Percentiles rank a stretch among this genome's conserved stretches.
Evolutionary conservation across 352 stramenopile species (phyloP).

Genomic region (Pythium rishiriense): DNA sequence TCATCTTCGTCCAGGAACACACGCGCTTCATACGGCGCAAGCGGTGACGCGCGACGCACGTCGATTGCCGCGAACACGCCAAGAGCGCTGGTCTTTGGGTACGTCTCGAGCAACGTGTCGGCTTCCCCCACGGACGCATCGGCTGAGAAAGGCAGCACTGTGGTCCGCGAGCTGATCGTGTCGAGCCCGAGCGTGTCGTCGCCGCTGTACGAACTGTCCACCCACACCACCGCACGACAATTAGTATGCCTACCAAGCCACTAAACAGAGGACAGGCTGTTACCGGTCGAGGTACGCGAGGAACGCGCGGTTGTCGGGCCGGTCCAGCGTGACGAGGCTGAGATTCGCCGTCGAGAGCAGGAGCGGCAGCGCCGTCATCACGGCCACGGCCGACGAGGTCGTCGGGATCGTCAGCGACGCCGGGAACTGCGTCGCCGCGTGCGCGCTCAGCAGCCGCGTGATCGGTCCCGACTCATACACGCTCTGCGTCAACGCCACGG

Average conservation of each 20-base stretch:
- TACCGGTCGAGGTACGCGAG: constrained; percentile 49
- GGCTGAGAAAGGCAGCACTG: constrained; percentile 37
- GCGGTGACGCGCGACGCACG: constrained; percentile 31
- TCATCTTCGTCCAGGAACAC: constrained; percentile 28
- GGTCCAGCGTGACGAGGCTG: constrained; percentile 60
- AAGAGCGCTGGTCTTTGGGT: constrained; percentile 35
- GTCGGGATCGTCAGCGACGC: constrained; percentile 6
- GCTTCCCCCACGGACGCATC: constrained; percentile 15
- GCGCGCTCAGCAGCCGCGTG: neutral
- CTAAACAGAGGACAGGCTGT: neutral
- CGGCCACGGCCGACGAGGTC: constrained; percentile 30
- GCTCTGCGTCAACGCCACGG: constrained; percentile 16
- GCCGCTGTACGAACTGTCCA: constrained; percentile 44
- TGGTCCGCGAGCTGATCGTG: constrained; percentile 37
- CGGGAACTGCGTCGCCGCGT: neutral
- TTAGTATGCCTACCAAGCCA: too few relatives aligned
- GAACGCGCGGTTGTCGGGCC: constrained; percentile 42
- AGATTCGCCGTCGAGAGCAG: constrained; percentile 53
- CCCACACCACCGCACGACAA: neutral
- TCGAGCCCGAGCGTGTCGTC: constrained; percentile 49
- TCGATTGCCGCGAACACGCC: constrained; percentile 56
- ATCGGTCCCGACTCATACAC: neutral
- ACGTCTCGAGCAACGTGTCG: constrained; percentile 41
- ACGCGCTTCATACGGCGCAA: constrained; percentile 14
- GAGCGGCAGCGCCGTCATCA: constrained; percentile 59